Conservation (phyloP, 148 eudicot species). For the Arctostaphylos glauca region DNA sequence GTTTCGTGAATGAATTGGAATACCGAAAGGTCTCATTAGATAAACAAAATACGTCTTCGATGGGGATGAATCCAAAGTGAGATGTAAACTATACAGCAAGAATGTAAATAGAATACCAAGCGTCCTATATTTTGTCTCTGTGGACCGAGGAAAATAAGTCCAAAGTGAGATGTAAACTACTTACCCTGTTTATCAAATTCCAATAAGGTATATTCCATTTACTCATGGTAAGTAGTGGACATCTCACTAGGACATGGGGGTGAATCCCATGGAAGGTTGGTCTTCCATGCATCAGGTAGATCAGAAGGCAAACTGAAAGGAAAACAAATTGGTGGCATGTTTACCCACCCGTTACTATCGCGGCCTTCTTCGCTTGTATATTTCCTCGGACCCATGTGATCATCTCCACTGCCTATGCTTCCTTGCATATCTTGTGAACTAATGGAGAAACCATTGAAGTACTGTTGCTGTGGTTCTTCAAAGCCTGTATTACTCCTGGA, state of each 20-base stretch:
- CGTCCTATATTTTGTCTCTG: not conserved
- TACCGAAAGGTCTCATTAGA: too few relatives aligned
- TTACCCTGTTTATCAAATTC: not conserved
- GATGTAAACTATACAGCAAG: not conserved
- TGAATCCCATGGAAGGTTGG: slow-evolving; percentile 38
- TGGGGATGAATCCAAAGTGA: not conserved
- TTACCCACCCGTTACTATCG: slow-evolving; percentile 23
- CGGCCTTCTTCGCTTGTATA: not conserved
- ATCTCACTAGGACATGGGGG: slow-evolving; percentile 38
- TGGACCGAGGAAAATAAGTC: not conserved
- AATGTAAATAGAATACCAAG: not conserved
- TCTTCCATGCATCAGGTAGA: slow-evolving; percentile 39
- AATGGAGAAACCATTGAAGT: slow-evolving; percentile 17
- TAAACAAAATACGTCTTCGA: not conserved
- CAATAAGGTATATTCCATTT: slow-evolving; percentile 26
- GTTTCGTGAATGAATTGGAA: too few relatives aligned
- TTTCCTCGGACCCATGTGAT: slow-evolving; percentile 1
- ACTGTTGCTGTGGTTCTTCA: slow-evolving; percentile 16
- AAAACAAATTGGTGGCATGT: slow-evolving; percentile 19
- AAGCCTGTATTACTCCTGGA: slow-evolving; percentile 20
- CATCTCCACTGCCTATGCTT: slow-evolving; percentile 12
- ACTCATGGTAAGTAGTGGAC: slow-evolving; percentile 48
- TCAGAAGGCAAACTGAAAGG: slow-evolving; percentile 26
- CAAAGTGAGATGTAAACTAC: slow-evolving; percentile 11
- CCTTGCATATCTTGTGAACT: slow-evolving; percentile 23